Base-by-base conservation (phyloP, 345 rosid species). In the Sisymbrium altissimum region DNA sequence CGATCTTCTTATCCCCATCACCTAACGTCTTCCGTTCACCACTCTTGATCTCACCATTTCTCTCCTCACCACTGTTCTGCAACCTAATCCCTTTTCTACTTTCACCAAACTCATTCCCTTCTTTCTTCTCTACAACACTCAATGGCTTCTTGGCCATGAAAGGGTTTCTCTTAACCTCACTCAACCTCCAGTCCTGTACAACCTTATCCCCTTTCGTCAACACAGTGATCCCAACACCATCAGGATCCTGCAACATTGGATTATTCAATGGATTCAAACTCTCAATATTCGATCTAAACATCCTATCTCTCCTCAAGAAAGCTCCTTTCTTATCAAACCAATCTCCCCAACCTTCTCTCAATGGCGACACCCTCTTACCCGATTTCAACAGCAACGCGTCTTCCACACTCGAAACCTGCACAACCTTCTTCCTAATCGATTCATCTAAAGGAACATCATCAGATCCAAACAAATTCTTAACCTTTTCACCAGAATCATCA, bases 301-400 rank as follows among this genome's bases (percentile, higher is more conserved):
- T 87, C 75, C 81, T 72, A 81, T 90, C 97, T 81, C 85, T 89
- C 79, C 87, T 85, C 84, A 95, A 80, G 66, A 95, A 92, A 33
- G 89, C 96, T 18, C 93, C 79, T 74, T 95, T 95, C 81, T 89
- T 94, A 52, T 94, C 93, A 76, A 95, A 92, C 97, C 99, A 92
- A 64, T 87, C 97, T 0, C 98, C 97, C 99, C 99, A 95, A 18
- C 89, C 96, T 68, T 88, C 86, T 66, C 98, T 85, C 71, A 95
- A 72, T 1, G 95, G 89, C 1, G 93, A 91, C 10, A 54, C 82
- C 15, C 80, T 80, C 80, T 78, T 84, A 30, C 87, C 88, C 1
- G 43, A 45, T 76, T 90, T 95, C 76, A 92, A 52, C 83, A 95
- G 14, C 59, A 92, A 81, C 3, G 88, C 93, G 45, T 92, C 98